Conservation (phyloP, 2,329 filamentous ascomycete species). For the Colletotrichum tofieldiae region DNA sequence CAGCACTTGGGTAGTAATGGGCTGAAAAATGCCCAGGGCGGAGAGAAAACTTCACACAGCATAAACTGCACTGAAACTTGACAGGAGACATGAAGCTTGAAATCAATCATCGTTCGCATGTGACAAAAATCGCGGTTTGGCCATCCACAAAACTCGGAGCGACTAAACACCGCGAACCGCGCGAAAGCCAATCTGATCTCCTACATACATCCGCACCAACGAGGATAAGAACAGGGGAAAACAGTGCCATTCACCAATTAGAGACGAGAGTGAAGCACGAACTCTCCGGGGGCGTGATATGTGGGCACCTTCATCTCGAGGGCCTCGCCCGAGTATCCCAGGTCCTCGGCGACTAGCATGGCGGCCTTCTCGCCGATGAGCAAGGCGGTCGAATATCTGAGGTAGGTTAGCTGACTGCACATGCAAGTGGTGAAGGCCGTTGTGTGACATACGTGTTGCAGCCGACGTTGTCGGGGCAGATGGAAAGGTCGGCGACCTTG, state of each 20-base stretch:
- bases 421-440: constrained; percentile 6
- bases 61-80: background rate
- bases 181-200: constrained; percentile 18
- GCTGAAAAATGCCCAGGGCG: background rate
- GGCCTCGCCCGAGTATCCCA: constrained; percentile 80
- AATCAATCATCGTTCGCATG: constrained; percentile 10
- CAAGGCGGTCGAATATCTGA: constrained; percentile 77
- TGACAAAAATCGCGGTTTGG: background rate
- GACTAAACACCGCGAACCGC: background rate
- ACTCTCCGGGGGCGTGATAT: constrained; percentile 71
- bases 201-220: constrained; percentile 11
- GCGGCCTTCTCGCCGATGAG: constrained; percentile 84
- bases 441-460: constrained; percentile 70
- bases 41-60: background rate
- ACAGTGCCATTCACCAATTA: constrained; percentile 46
- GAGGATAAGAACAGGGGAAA: constrained; percentile 18
- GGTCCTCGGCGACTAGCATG: constrained; percentile 78
- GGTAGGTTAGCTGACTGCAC: constrained; percentile 35
- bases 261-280: constrained; percentile 57
- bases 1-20: background rate
- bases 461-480: constrained; percentile 85
- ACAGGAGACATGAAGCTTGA: too few relatives aligned
- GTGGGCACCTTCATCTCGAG: constrained; percentile 83
- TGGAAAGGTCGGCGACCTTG: constrained; percentile 83
- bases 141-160: background rate